phyloP scores from a whole-genome alignment of 805 yeast genomes.

The Yamadazyma scolyti region DNA sequence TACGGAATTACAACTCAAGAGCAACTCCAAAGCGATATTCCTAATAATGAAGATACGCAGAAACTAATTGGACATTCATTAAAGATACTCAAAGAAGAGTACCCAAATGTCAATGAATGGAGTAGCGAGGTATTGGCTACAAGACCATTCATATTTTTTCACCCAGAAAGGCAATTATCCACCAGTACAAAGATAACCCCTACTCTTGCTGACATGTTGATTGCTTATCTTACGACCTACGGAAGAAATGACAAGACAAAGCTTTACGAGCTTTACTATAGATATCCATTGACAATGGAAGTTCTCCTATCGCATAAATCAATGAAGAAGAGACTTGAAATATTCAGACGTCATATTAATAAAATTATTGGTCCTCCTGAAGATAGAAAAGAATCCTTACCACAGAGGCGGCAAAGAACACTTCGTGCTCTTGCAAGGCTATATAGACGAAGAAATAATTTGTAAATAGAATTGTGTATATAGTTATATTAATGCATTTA shows the following conservation, averaged over 20 bases:
- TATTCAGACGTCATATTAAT: constrained; percentile 22
- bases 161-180: constrained; percentile 24
- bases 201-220: constrained; percentile 12
- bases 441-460: constrained; percentile 1
- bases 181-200: constrained; percentile 21
- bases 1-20: constrained; percentile 19
- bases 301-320: constrained; percentile 14
- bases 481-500: no score
- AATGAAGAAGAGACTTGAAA: constrained; percentile 2
- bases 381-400: constrained; percentile 14
- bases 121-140: constrained; percentile 13
- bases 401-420: constrained; percentile 21
- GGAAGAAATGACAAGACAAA: constrained; percentile 14
- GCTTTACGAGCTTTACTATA: constrained; percentile 28
- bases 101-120: constrained; percentile 7
- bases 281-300: constrained; percentile 32
- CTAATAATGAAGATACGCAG: constrained; percentile 10
- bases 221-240: constrained; percentile 13
- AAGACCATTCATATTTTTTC: constrained; percentile 23
- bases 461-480: constrained; percentile 4
- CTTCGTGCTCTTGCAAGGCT: constrained; percentile 15
- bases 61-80: constrained; percentile 7
- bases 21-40: constrained; percentile 11
- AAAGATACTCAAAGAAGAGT: constrained; percentile 1
- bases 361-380: constrained; percentile 14